phyloP scores from a whole-genome alignment of 2,329 filamentous ascomycete genomes.

The Diaporthe humulicola region DNA sequence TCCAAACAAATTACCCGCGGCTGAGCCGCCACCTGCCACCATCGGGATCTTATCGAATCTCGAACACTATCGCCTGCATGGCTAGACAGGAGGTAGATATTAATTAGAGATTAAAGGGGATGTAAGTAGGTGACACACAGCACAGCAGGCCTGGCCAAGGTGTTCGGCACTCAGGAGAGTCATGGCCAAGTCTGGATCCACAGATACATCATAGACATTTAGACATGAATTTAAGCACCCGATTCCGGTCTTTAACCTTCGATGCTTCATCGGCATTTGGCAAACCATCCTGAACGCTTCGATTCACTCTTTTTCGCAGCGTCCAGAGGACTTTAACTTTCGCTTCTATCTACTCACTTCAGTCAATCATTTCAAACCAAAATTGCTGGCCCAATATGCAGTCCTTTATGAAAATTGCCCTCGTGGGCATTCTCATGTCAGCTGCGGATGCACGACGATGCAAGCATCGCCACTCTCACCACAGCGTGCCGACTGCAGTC shows the following conservation, averaged over 20 bases:
- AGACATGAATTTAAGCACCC: conserved; percentile 20
- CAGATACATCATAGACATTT: neutral
- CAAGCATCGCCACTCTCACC: conserved; percentile 33
- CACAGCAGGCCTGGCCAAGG: conserved; percentile 2
- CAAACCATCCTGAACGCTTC: conserved; percentile 13
- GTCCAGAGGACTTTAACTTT: conserved; percentile 23
- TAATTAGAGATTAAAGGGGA: conserved; percentile 33
- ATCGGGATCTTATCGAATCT: conserved; percentile 30
- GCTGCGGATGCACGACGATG: conserved; percentile 27
- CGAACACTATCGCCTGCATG: conserved; percentile 15
- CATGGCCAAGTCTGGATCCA: conserved; percentile 9
- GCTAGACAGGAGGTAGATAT: conserved; percentile 17
- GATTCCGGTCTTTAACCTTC: neutral
- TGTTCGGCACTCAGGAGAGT: conserved; percentile 20
- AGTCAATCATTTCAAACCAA: conserved; percentile 24
- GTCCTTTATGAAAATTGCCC: conserved; percentile 20
- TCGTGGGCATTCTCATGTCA: conserved; percentile 19
- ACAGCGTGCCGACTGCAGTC: neutral
- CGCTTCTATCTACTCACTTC: conserved; percentile 32
- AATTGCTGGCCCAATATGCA: conserved; percentile 24
- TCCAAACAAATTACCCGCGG: conserved; percentile 27
- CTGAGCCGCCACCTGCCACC: conserved; percentile 20
- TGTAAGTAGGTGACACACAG: conserved; percentile 17
- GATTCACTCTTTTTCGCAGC: conserved; percentile 1
- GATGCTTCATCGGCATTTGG: neutral